These are phyloP conservation scores for Xylaria palmicola DNA, from an alignment of 495 filamentous ascomycete species.

Conservation along the genomic window DNA sequence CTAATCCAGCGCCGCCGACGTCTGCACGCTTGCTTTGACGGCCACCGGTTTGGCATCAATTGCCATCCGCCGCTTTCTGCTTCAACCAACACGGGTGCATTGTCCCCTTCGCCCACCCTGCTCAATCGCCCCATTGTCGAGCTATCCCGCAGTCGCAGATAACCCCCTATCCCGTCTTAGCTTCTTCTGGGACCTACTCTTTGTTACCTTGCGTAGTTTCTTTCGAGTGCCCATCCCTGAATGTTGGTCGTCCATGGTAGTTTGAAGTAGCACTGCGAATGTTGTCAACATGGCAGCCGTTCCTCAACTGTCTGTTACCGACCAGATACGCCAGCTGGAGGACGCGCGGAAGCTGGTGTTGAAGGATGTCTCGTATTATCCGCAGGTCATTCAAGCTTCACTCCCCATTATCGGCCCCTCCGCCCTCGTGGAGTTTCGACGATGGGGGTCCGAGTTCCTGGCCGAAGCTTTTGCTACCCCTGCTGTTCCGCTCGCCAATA, in stretches of 20 bases:
- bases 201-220: constrained; percentile 2
- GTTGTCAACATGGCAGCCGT: constrained; percentile 40
- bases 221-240: background rate
- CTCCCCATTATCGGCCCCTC: constrained; percentile 82
- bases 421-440: constrained; percentile 71
- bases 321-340: constrained; percentile 81
- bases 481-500: constrained; percentile 65
- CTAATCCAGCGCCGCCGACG: background rate
- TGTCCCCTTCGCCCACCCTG: background rate
- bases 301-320: constrained; percentile 55
- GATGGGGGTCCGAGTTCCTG: constrained; percentile 96
- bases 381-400: constrained; percentile 84
- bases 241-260: constrained; percentile 9
- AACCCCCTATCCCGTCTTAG: background rate
- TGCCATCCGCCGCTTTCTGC: background rate
- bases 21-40: background rate
- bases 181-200: background rate
- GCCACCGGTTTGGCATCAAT: background rate
- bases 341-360: constrained; percentile 85
- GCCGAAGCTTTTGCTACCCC: constrained; percentile 95
- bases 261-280: constrained; percentile 3
- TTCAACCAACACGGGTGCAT: background rate
- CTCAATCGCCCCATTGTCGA: background rate
- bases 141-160: background rate
- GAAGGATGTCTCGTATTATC: constrained; percentile 78